Evolutionary conservation across 257 asterid genomes (phyloP), one percentile per base, ranked within the genome.

Genomic region (Solanum dulcamara): DNA sequence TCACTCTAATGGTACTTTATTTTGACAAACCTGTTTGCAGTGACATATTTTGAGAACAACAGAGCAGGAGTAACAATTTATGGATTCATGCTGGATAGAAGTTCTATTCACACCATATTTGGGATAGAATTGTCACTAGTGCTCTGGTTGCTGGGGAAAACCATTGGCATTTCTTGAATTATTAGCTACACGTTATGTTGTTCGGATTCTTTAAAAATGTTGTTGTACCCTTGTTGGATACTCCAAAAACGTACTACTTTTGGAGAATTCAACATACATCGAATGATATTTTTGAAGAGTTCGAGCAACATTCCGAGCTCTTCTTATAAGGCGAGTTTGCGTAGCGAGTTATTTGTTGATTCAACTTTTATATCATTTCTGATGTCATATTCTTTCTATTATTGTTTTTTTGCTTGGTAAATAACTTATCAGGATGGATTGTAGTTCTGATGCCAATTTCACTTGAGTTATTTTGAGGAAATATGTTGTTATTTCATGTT

Each of bases 61-160:
- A 86, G 93, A 88, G 98, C 97, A 71, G 98, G 98, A 74, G 92
- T 94, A 42, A 92, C 98, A 12, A 67, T 94, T 26, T 94, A 88
- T 32, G 98, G 98, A 7, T 92, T 94, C 90, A 90, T 93, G 95
- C 88, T 94, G 88, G 97, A 94, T 59, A 86, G 98, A 85, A 85
- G 87, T 33, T 91, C 93, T 17, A 91, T 94, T 24, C 93, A 90
- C 75, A 90, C 94, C 1, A 91, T 94, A 79, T 94, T 93, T 33
- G 97, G 96, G 13, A 67, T 94, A 75, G 93, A 94, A 89, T n/a
- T 94, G 22, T 91, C 98, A 7, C 83, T 93, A 18, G 94, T 93
- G 3, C 91, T 93, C 1, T 94, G 98, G 98, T 89, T 93, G 86
- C 94, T 94, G 1, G 97, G 97, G 7, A 94, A 94, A 89, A 94